phyloP scores from a whole-genome alignment of 495 filamentous ascomycete species.

The Talaromyces adpressus region DNA sequence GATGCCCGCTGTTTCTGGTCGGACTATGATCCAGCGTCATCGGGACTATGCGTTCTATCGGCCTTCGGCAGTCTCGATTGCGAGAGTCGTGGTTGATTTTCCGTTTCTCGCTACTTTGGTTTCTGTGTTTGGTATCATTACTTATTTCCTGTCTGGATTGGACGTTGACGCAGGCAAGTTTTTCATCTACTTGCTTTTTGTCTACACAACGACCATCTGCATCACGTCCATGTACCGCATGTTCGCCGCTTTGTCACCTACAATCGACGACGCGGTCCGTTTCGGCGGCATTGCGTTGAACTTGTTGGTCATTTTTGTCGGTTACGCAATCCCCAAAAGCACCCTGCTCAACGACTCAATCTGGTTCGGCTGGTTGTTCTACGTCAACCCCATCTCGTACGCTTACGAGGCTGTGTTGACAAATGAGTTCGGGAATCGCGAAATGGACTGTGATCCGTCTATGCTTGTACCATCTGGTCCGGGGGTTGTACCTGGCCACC shows the following conservation, averaged over 20 bases:
- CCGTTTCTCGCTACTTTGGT: conserved; percentile 59
- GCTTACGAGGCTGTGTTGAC: conserved; percentile 63
- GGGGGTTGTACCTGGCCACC: conserved; percentile 40
- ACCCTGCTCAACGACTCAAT: conserved; percentile 55
- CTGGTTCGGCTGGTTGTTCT: conserved; percentile 78
- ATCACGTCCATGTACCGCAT: conserved; percentile 68
- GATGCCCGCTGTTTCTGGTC: conserved; percentile 59
- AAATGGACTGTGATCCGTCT: conserved; percentile 52
- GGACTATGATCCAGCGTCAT: conserved; percentile 57
- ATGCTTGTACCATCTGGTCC: conserved; percentile 52
- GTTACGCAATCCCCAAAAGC: conserved; percentile 67
- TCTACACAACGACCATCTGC: conserved; percentile 60
- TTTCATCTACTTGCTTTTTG: conserved; percentile 66
- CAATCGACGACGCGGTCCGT: conserved; percentile 65
- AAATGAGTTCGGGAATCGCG: conserved; percentile 57
- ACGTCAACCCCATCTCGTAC: conserved; percentile 70
- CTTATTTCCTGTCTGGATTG: conserved; percentile 64
- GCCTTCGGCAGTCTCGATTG: conserved; percentile 64
- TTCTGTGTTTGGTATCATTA: conserved; percentile 54
- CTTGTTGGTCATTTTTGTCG: conserved; percentile 66
- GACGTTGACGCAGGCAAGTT: conserved; percentile 62
- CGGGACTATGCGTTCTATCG: conserved; percentile 74
- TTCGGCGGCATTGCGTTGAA: conserved; percentile 65
- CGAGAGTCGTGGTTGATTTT: conserved; percentile 61
- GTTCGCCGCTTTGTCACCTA: conserved; percentile 66